Evolutionary conservation across 2,329 filamentous ascomycete genomes (phyloP).

Genomic region (Colletotrichum sublineola): DNA sequence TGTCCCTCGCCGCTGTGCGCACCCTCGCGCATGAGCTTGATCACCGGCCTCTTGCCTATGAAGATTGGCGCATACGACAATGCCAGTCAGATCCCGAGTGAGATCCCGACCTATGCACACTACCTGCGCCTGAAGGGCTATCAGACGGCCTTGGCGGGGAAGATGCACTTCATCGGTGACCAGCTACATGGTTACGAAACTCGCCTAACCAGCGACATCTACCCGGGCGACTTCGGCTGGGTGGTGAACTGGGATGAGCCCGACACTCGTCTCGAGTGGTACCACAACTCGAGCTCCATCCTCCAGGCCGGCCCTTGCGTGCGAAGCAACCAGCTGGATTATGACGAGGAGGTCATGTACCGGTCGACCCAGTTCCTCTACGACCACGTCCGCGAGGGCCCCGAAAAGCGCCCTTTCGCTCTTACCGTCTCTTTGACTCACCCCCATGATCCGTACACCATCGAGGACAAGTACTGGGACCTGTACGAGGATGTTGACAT

Average conservation of each 20-base stretch:
- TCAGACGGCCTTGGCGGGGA: slow-evolving; percentile 90
- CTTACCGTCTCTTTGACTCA: slow-evolving; percentile 94
- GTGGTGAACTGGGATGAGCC: slow-evolving; percentile 96
- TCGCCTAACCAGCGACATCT: slow-evolving; percentile 93
- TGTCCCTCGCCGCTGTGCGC: slow-evolving; percentile 94
- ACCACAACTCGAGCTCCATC: slow-evolving; percentile 95
- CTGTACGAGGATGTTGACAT: slow-evolving; percentile 91
- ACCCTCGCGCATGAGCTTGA: slow-evolving; percentile 93
- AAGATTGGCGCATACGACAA: slow-evolving; percentile 95
- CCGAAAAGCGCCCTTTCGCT: slow-evolving; percentile 81
- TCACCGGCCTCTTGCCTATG: slow-evolving; percentile 90
- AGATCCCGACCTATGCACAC: slow-evolving; percentile 92
- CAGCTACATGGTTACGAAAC: slow-evolving; percentile 95
- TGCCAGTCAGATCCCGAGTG: slow-evolving; percentile 84
- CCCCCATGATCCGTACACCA: slow-evolving; percentile 95
- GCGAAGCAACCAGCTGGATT: slow-evolving; percentile 94
- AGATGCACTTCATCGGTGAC: slow-evolving; percentile 98
- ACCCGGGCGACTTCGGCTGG: slow-evolving; percentile 95
- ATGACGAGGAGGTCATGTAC: slow-evolving; percentile 96
- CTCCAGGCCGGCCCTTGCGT: slow-evolving; percentile 90
- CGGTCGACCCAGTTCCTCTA: slow-evolving; percentile 91
- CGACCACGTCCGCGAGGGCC: slow-evolving; percentile 87
- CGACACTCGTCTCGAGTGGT: slow-evolving; percentile 89
- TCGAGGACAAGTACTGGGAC: slow-evolving; percentile 94
- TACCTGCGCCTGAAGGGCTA: slow-evolving; percentile 89